Evolutionary conservation across 306 rosid genomes (phyloP), one percentile per base, ranked within the genome.

Genomic region (Arachis stenosperma): DNA sequence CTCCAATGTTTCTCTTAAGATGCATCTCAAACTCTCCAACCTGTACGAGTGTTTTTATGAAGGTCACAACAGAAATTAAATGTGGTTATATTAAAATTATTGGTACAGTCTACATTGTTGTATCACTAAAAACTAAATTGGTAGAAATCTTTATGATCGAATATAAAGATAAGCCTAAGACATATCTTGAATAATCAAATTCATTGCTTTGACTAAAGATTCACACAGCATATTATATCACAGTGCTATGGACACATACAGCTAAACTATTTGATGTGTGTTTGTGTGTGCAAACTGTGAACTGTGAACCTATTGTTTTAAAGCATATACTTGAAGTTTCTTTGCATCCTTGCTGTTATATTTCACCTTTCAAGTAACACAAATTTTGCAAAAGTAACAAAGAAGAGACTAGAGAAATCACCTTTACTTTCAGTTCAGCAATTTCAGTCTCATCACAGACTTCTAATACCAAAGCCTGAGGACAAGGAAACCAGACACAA

Each of bases 21-120:
- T 91, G 94, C 99, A 94, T 90, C 83, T 94, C 96, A 80, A 94
- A 94, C 75, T 90, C 98, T 73, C 99, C 99, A 77, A 95, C 84
- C 99, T 95, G 75, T 74, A 76, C 71, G 83, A 58, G 69, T 75
- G 72, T 56, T 47, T 64, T 70, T 53, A 46, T 53, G 54, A 53
- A 69, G 65, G 82, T 66, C 65, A 61, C 60, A 52, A 40, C 14
- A 71, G 30, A 47, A 44, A 52, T 50, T 58, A 61, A 44, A 30
- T 43, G 12, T 30, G 60, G 67, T 15, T 46, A 43, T 29, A 55
- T 47, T 40, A 39, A 69, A 70, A 41, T 53, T 66, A 37, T 36
- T 54, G 44, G 75, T 46, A 44, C 29, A 17, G 44, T 22, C 27
- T 22, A 22, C 27, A 22, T 22, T 70, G 56, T 61, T 40, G 29